phyloP scores from a whole-genome alignment of 257 asterid genomes.

The Ballota nigra region DNA sequence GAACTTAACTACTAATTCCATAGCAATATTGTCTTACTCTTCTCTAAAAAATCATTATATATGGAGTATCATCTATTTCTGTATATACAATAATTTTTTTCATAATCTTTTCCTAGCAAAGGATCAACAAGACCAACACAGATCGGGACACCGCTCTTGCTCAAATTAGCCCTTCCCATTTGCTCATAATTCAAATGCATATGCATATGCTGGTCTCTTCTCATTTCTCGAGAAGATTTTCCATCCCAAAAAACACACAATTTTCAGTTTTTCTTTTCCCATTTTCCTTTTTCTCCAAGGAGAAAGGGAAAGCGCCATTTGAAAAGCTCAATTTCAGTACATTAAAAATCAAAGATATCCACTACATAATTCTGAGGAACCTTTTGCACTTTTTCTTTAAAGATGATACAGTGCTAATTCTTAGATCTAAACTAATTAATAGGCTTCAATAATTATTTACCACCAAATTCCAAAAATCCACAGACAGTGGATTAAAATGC shows the following conservation, averaged over 20 bases:
- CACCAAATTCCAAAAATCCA: background rate
- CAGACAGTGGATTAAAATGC: background rate
- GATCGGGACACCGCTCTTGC: too few relatives aligned
- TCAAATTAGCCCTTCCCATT: too few relatives aligned
- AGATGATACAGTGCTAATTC: background rate
- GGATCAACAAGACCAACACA: too few relatives aligned
- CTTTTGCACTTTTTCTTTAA: background rate
- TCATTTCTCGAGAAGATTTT: background rate
- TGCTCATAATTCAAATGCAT: background rate
- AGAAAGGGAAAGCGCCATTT: background rate
- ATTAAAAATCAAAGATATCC: background rate
- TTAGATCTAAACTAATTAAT: background rate
- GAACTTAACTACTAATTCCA: too few relatives aligned
- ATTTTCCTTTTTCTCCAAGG: background rate
- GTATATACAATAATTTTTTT: background rate
- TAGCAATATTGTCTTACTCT: too few relatives aligned
- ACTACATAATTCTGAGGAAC: background rate
- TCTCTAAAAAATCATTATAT: too few relatives aligned
- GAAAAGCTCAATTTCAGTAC: background rate
- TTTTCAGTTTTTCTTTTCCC: background rate
- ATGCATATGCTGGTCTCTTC: background rate
- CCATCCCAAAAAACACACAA: background rate
- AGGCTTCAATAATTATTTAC: conserved; percentile 9
- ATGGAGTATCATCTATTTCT: background rate
- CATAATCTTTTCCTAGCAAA: background rate